A percentile compares a stretch with the other conserved stretches of the same genome.
Evolutionary conservation across 2,329 filamentous ascomycete genomes (phyloP).

Genomic region (Cladosporium colombiae): DNA sequence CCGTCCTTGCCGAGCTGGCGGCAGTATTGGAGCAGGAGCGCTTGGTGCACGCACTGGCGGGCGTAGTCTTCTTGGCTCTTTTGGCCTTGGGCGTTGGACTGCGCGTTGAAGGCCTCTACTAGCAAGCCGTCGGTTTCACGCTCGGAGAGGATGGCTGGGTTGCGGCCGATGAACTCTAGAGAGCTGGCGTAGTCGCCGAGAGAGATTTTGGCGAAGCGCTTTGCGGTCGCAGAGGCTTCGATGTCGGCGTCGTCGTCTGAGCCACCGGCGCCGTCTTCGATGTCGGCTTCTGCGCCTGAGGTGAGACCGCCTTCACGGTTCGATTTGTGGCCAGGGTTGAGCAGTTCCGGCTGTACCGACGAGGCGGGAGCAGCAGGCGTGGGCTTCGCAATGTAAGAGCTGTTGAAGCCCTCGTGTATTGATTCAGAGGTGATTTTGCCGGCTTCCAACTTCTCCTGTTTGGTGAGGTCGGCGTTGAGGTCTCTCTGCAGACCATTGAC

Average conservation of each 20-base stretch:
- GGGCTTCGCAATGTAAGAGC: constrained; percentile 72
- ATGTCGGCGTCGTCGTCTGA: constrained; percentile 65
- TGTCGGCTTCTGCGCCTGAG: constrained; percentile 62
- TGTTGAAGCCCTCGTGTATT: constrained; percentile 87
- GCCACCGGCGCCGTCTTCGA: constrained; percentile 52
- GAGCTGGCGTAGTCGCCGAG: constrained; percentile 71
- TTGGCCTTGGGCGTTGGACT: constrained; percentile 65
- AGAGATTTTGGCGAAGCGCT: constrained; percentile 77
- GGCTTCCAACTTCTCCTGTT: constrained; percentile 80
- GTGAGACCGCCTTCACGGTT: constrained; percentile 45
- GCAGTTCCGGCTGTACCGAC: constrained; percentile 33
- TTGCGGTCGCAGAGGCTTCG: constrained; percentile 75
- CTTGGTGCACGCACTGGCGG: constrained; percentile 89
- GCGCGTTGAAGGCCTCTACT: constrained; percentile 86
- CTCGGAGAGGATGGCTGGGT: constrained; percentile 79
- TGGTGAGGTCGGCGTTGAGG: constrained; percentile 69
- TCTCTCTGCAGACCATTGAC: constrained; percentile 77
- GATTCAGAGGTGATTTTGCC: constrained; percentile 93
- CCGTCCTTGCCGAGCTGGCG: constrained; percentile 84
- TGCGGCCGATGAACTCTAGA: constrained; percentile 73
- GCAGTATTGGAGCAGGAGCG: constrained; percentile 90
- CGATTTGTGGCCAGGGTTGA: constrained; percentile 37
- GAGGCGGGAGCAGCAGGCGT: constrained; percentile 35
- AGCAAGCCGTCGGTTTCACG: constrained; percentile 88
- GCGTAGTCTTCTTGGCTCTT: constrained; percentile 64